Percentiles rank a stretch among this genome's conserved stretches.
Conservation (phyloP, 2,329 filamentous ascomycete genomes). For the Cryphonectria radicalis region DNA sequence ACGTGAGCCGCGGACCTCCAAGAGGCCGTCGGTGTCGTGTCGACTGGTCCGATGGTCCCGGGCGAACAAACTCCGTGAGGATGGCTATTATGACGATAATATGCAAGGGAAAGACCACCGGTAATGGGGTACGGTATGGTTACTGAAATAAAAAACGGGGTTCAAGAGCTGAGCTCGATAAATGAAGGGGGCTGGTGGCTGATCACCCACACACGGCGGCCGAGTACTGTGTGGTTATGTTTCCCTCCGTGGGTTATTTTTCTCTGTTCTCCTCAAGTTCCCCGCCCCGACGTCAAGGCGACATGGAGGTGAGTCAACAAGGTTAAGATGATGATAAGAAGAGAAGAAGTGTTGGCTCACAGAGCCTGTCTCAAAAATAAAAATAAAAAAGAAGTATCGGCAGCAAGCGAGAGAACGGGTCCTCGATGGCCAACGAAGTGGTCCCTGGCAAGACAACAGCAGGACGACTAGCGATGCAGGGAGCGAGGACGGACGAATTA, state of each 20-base stretch:
- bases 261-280: not conserved
- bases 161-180: constrained; percentile 10
- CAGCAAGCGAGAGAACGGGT: constrained; percentile 9
- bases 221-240: not conserved
- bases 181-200: constrained; percentile 21
- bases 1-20: constrained; percentile 4
- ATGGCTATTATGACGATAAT: not conserved
- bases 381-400: not conserved
- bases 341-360: constrained; percentile 20
- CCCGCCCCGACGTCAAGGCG: not conserved
- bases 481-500: constrained; percentile 22
- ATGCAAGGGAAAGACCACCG: constrained; percentile 8
- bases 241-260: not conserved
- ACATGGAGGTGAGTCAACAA: constrained; percentile 1
- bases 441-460: constrained; percentile 1
- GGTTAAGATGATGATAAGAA: not conserved
- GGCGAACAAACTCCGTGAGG: not conserved
- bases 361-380: constrained; percentile 16
- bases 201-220: constrained; percentile 15
- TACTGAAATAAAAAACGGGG: constrained; percentile 15
- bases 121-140: not conserved
- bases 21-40: constrained; percentile 4
- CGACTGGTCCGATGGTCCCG: constrained; percentile 5
- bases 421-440: constrained; percentile 12
- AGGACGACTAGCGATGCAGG: constrained; percentile 6